phyloP scores from a whole-genome alignment of 2,329 filamentous ascomycete genomes.

The Aspergillus sojae region DNA sequence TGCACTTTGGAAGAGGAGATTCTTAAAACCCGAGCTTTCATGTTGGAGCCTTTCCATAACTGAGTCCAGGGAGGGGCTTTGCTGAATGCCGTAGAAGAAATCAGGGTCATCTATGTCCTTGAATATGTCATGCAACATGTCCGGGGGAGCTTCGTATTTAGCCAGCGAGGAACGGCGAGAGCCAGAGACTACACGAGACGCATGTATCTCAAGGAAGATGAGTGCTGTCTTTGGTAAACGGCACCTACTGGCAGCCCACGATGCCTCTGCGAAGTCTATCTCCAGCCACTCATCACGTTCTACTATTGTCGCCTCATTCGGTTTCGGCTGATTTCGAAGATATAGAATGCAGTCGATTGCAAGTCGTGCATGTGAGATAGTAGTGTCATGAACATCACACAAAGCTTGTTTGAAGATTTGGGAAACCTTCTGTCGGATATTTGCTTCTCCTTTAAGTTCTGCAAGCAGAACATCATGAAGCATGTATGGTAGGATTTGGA shows the following conservation, averaged over 20 bases:
- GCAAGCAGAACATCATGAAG: conserved; percentile 77
- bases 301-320: conserved; percentile 74
- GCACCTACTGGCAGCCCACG: conserved; percentile 73
- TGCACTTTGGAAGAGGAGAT: conserved; percentile 85
- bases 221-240: conserved; percentile 86
- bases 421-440: conserved; percentile 66
- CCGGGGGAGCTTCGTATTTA: conserved; percentile 59
- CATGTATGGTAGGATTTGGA: conserved; percentile 77
- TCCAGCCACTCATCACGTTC: conserved; percentile 85
- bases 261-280: conserved; percentile 71
- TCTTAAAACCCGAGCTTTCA: conserved; percentile 83
- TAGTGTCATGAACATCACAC: conserved; percentile 41
- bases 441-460: conserved; percentile 65
- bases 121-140: conserved; percentile 79
- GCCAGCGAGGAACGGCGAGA: conserved; percentile 69
- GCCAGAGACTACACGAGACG: conserved; percentile 57
- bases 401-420: conserved; percentile 68
- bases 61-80: conserved; percentile 73
- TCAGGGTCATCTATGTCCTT: conserved; percentile 94
- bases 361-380: conserved; percentile 67
- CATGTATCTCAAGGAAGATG: conserved; percentile 75
- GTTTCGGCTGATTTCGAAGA: conserved; percentile 76
- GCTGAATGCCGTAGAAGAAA: conserved; percentile 87
- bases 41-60: conserved; percentile 84
- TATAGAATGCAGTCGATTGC: conserved; percentile 82